These are phyloP conservation scores for Syncephalis plumigaleata DNA, from an alignment of 371 early-diverging fungal genomes.

Conservation along the genomic window DNA sequence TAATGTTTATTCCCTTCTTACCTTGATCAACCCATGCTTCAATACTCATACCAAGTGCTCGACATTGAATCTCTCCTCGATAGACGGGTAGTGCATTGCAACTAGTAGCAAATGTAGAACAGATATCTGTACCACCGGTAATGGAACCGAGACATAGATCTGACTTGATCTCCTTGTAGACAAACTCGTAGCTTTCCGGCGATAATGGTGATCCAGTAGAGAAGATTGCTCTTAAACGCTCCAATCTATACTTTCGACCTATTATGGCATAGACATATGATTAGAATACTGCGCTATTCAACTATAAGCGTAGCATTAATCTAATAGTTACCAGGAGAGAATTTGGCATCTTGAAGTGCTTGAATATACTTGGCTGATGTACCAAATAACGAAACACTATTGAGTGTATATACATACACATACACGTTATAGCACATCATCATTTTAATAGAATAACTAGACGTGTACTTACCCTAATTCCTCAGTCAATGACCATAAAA, in stretches of 20 bases:
- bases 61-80: constrained; percentile 87
- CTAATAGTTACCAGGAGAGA: constrained; percentile 28
- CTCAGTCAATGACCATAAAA: constrained; percentile 69
- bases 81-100: constrained; percentile 77
- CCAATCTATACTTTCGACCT: constrained; percentile 27
- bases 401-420: too few species aligned
- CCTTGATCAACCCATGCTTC: constrained; percentile 66
- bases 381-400: constrained; percentile 76
- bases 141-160: constrained; percentile 83
- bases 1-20: too few species aligned
- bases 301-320: too few species aligned
- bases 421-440: too few species aligned
- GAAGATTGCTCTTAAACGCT: constrained; percentile 56
- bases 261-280: too few species aligned
- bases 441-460: too few species aligned
- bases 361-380: constrained; percentile 93
- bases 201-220: constrained; percentile 92
- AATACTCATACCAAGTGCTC: constrained; percentile 84
- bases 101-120: constrained; percentile 85
- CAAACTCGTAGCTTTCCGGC: constrained; percentile 81
- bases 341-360: constrained; percentile 63
- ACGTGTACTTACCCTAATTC: constrained; percentile 28
- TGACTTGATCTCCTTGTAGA: constrained; percentile 62
- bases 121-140: constrained; percentile 95
- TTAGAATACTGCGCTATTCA: too few species aligned